These are phyloP conservation scores for Cryphonectria japonica DNA, from an alignment of 2,329 filamentous ascomycete species.

Conservation along the genomic window DNA sequence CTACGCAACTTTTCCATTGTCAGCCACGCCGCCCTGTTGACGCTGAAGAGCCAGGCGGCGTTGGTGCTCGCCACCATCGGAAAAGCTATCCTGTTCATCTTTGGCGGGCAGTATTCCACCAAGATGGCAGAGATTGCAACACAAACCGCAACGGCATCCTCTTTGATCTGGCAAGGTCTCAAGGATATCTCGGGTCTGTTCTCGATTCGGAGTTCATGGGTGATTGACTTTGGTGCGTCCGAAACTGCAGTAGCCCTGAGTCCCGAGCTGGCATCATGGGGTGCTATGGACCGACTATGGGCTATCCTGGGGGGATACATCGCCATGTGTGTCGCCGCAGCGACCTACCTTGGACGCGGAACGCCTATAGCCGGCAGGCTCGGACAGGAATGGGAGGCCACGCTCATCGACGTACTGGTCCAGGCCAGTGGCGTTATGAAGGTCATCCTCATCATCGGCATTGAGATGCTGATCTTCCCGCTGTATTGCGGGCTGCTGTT, in stretches of 20 bases:
- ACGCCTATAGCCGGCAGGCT: conserved; percentile 66
- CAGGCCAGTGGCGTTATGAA: conserved; percentile 98
- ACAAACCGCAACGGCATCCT: conserved; percentile 30
- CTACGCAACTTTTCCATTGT: conserved; percentile 77
- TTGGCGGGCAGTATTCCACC: conserved; percentile 46
- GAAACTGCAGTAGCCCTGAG: conserved; percentile 49
- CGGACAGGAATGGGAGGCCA: conserved; percentile 71
- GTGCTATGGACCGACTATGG: conserved; percentile 64
- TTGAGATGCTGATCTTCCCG: conserved; percentile 97
- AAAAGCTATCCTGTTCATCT: conserved; percentile 46
- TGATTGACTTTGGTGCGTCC: conserved; percentile 57
- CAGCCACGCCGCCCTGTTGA: conserved; percentile 70
- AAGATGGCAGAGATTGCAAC: conserved; percentile 36
- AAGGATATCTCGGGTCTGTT: conserved; percentile 41
- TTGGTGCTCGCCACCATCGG: conserved; percentile 46
- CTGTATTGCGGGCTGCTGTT: conserved; percentile 93
- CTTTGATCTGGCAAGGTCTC: conserved; percentile 33
- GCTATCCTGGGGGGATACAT: conserved; percentile 83
- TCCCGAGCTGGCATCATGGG: conserved; percentile 69
- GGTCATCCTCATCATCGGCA: conserved; percentile 96
- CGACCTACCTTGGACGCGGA: conserved; percentile 77
- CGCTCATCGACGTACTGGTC: conserved; percentile 79
- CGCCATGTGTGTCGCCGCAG: conserved; percentile 73
- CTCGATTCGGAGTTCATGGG: conserved; percentile 58
- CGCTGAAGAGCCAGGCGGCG: conserved; percentile 59